Evolutionary conservation across 2,329 filamentous ascomycete species (phyloP).

Genomic region (Ophioceras dolichostomum): DNA sequence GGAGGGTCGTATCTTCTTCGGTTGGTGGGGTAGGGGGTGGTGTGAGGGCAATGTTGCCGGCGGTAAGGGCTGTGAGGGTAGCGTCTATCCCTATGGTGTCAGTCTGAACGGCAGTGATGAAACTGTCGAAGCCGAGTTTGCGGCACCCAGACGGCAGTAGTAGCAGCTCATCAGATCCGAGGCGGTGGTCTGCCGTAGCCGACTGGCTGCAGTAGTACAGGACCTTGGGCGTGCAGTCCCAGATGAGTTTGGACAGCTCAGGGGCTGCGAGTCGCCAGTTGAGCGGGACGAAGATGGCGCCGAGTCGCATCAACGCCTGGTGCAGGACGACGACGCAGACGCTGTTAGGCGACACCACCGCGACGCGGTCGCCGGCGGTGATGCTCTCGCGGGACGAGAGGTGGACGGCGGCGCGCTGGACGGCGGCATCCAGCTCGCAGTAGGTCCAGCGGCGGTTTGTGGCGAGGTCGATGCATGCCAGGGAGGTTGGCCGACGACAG

Average conservation of each 20-base stretch:
- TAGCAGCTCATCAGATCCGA: background rate
- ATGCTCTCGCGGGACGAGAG: background rate
- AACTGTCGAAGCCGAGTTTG: too few species aligned
- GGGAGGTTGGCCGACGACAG: background rate
- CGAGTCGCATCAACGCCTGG: conserved; percentile 2
- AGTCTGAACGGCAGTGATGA: too few species aligned
- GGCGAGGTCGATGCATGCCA: conserved; percentile 1
- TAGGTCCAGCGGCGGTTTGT: conserved; percentile 1
- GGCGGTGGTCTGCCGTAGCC: too few species aligned
- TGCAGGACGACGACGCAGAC: conserved; percentile 4
- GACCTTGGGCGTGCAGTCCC: conserved; percentile 2
- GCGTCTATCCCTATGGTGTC: background rate
- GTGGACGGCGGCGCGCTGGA: background rate
- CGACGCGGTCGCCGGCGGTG: conserved; percentile 2
- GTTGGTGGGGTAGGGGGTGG: too few species aligned
- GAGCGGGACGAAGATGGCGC: conserved; percentile 5
- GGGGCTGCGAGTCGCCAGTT: conserved; percentile 4
- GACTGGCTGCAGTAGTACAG: too few species aligned
- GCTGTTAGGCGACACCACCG: conserved; percentile 3
- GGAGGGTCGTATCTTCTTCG: background rate
- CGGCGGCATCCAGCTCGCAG: conserved; percentile 2
- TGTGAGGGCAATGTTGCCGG: too few species aligned
- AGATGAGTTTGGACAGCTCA: background rate
- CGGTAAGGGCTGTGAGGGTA: background rate
- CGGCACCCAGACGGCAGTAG: background rate